Conservation (phyloP, 257 asterid species). For the Lycium ferocissimum region DNA sequence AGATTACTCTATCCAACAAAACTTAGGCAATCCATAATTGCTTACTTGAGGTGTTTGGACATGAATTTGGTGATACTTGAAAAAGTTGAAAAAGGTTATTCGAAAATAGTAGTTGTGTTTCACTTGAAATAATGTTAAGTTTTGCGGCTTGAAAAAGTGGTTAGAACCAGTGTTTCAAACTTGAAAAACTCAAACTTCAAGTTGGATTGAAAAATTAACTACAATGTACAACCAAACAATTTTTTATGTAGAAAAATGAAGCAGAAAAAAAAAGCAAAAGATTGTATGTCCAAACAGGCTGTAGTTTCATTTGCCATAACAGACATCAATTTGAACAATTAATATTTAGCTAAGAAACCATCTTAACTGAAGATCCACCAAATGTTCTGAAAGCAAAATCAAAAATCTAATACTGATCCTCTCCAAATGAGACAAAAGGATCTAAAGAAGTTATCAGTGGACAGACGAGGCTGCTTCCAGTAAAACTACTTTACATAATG, state of each 20-base stretch:
- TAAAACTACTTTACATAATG: constrained; percentile 55
- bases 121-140: not conserved
- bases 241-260: not conserved
- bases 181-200: not conserved
- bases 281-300: not conserved
- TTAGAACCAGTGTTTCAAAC: not conserved
- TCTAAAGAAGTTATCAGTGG: not conserved
- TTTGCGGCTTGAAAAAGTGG: not conserved
- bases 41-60: not conserved
- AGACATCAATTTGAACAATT: not conserved
- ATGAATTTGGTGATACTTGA: not conserved
- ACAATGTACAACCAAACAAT: not conserved
- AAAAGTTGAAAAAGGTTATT: not conserved
- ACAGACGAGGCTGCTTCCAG: constrained; percentile 12
- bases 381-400: not conserved
- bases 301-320: constrained; percentile 9
- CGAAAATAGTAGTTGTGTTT: not conserved
- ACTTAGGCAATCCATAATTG: not conserved
- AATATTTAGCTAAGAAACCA: not conserved
- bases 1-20: not conserved
- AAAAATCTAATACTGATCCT: not conserved
- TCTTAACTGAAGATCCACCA: not conserved
- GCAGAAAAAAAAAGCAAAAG: not conserved
- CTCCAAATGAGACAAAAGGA: constrained; percentile 9
- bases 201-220: not conserved